Conservation (phyloP, 306 rosid genomes). For the Neltuma alba region DNA sequence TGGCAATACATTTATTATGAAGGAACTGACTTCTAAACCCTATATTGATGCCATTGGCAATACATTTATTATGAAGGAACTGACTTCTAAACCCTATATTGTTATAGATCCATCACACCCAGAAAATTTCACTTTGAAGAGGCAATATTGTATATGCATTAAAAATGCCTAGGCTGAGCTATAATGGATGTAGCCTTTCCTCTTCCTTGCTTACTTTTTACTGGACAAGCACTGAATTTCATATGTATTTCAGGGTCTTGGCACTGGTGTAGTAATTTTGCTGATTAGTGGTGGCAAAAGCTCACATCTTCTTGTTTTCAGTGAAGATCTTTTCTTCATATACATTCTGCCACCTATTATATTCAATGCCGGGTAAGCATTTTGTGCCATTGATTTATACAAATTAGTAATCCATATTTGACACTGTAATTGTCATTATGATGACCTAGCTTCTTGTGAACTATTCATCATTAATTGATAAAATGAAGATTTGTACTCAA, state of each 20-base stretch:
- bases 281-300: slow-evolving; percentile 78
- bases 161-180: slow-evolving; percentile 18
- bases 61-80: neutral
- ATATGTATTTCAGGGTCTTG: slow-evolving; percentile 67
- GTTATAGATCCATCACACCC: neutral
- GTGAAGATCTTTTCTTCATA: slow-evolving; percentile 94
- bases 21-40: slow-evolving; percentile 7
- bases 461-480: neutral
- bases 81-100: slow-evolving; percentile 9
- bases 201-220: neutral
- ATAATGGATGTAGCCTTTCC: neutral
- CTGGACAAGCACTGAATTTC: slow-evolving; percentile 27
- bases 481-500: slow-evolving; percentile 3
- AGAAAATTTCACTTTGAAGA: neutral
- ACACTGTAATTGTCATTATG: slow-evolving; percentile 14
- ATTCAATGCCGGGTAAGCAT: slow-evolving; percentile 89
- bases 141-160: neutral
- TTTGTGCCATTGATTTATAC: slow-evolving; percentile 7
- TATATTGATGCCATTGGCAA: slow-evolving; percentile 10
- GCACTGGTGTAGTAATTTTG: slow-evolving; percentile 80
- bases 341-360: slow-evolving; percentile 97
- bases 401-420: neutral
- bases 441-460: neutral
- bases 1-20: neutral
- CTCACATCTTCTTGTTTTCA: slow-evolving; percentile 90